Evolutionary conservation across 495 filamentous ascomycete species (phyloP).

Genomic region (Tuber microsphaerosporum): DNA sequence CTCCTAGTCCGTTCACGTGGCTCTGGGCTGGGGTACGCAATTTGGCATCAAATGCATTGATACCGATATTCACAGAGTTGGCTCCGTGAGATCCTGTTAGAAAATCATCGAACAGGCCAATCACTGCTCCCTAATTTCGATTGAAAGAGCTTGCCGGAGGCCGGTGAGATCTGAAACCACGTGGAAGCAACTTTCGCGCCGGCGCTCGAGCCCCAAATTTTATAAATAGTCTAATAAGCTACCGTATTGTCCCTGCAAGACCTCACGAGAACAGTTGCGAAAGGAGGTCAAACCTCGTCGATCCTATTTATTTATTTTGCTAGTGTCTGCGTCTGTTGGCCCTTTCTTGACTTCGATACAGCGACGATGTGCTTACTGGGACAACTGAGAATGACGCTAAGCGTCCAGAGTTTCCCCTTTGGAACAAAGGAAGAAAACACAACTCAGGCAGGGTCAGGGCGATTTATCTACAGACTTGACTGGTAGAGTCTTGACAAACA

Average conservation of each 20-base stretch:
- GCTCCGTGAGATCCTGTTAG: background rate
- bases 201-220: background rate
- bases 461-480: background rate
- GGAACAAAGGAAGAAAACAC: no score
- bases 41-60: background rate
- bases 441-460: background rate
- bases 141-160: background rate
- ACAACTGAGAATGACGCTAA: no score
- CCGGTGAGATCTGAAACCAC: conserved; percentile 3
- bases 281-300: background rate
- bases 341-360: background rate
- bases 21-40: background rate
- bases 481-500: background rate
- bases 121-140: background rate
- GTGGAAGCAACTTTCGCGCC: background rate
- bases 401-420: no score
- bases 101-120: background rate
- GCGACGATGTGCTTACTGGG: background rate
- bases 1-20: background rate
- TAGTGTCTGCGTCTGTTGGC: background rate
- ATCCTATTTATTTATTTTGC: background rate
- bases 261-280: background rate
- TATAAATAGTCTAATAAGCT: background rate
- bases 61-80: background rate
- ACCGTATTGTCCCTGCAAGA: background rate